phyloP scores from a whole-genome alignment of 2,329 filamentous ascomycete genomes.

The Aspergillus caelatus region DNA sequence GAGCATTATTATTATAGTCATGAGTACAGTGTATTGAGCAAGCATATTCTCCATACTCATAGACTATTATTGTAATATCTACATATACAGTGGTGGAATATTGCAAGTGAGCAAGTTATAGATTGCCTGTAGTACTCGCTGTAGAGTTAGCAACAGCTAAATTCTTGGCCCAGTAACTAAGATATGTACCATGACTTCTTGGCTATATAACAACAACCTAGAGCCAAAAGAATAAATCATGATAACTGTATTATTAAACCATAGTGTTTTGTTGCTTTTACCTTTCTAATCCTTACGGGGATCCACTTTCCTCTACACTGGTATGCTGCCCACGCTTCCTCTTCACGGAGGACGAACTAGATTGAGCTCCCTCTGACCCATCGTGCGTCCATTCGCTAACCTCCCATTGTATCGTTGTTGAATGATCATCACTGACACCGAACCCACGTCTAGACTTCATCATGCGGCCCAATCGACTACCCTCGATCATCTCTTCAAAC shows the following conservation, averaged over 20 bases:
- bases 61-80: not conserved
- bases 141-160: not conserved
- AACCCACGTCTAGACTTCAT: conserved; percentile 62
- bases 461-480: conserved; percentile 71
- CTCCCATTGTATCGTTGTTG: conserved; percentile 77
- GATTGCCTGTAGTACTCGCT: not conserved
- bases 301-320: conserved; percentile 5
- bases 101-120: not conserved
- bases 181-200: not conserved
- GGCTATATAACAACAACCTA: not conserved
- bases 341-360: conserved; percentile 31
- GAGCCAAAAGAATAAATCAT: not conserved
- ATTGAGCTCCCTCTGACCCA: conserved; percentile 31
- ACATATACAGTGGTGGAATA: not conserved
- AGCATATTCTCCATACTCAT: not conserved
- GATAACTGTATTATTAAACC: not conserved
- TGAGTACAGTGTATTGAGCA: not conserved
- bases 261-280: not conserved
- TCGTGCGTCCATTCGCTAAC: conserved; percentile 71
- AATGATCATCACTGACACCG: conserved; percentile 64
- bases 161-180: not conserved
- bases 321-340: conserved; percentile 33
- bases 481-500: conserved; percentile 81
- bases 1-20: not conserved
- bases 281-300: not conserved